Percentiles rank a stretch among this genome's conserved stretches.
phyloP scores from a whole-genome alignment of 2,329 filamentous ascomycete species.

The Talaromyces sp. region DNA sequence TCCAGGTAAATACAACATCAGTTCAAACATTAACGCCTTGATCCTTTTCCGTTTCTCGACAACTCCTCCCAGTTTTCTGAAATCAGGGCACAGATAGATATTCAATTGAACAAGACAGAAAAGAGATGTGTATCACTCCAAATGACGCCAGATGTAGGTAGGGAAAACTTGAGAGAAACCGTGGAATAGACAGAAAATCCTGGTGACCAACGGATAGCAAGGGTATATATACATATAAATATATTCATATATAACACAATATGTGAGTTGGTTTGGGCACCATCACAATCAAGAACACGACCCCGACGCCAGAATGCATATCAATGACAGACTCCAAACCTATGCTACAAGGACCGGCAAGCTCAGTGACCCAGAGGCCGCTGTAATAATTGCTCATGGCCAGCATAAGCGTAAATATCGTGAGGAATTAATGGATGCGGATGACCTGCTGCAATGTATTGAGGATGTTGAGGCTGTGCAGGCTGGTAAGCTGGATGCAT shows the following conservation, averaged over 20 bases:
- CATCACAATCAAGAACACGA: not conserved
- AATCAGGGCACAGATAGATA: not conserved
- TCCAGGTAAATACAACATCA: not conserved
- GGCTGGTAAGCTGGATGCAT: conserved; percentile 19
- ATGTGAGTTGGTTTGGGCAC: not conserved
- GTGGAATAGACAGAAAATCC: not conserved
- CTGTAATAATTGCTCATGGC: conserved; percentile 18
- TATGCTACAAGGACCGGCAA: not conserved
- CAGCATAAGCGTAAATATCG: conserved; percentile 17
- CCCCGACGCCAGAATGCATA: conserved; percentile 6
- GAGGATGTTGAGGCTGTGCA: conserved; percentile 19
- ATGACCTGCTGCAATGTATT: conserved; percentile 23
- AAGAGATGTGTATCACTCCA: not conserved
- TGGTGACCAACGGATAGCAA: not conserved
- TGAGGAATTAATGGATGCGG: conserved; percentile 10
- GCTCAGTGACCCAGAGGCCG: conserved; percentile 12
- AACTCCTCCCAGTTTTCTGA: not conserved
- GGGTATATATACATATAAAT: conserved; percentile 6
- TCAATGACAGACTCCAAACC: conserved; percentile 6
- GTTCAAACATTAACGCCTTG: not conserved
- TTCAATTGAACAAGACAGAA: not conserved
- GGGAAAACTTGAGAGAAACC: not conserved
- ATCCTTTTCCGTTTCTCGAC: not conserved
- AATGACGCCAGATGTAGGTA: not conserved
- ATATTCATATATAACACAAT: conserved; percentile 10